phyloP scores from a whole-genome alignment of 306 rosid genomes.

The Dicorynia guianensis region DNA sequence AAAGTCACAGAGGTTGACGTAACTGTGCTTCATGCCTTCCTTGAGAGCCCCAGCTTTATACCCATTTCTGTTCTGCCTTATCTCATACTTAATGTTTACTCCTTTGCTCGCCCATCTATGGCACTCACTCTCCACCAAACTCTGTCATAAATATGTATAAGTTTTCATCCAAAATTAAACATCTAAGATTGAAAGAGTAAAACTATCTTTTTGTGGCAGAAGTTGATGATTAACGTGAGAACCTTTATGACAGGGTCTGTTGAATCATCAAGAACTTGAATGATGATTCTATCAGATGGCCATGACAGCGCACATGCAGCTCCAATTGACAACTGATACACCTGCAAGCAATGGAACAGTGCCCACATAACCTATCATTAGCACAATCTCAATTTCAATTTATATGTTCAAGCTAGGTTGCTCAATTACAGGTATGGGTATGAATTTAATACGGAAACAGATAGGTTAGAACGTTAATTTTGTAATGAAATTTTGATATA shows the following conservation, averaged over 20 bases:
- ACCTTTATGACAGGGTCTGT: constrained; percentile 77
- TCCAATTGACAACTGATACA: constrained; percentile 72
- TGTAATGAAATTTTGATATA: no score
- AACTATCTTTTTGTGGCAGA: constrained; percentile 11
- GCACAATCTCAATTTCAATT: neutral
- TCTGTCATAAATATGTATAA: constrained; percentile 42
- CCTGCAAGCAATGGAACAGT: constrained; percentile 51
- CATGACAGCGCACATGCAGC: constrained; percentile 77
- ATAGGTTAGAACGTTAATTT: no score
- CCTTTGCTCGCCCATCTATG: constrained; percentile 89
- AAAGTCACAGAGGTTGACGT: constrained; percentile 79
- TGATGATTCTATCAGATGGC: constrained; percentile 71
- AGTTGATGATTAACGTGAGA: constrained; percentile 32
- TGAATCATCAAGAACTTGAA: constrained; percentile 84
- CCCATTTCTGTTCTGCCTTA: constrained; percentile 81
- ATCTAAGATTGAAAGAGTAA: neutral
- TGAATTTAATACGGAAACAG: no score
- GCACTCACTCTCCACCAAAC: constrained; percentile 75
- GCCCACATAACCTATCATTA: constrained; percentile 4
- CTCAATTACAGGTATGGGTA: no score
- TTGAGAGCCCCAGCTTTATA: constrained; percentile 94
- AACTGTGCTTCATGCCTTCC: constrained; percentile 90
- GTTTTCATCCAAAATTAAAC: neutral
- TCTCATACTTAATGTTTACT: constrained; percentile 84
- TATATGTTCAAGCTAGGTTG: neutral